Conservation (phyloP, 352 stramenopile genomes). For the Phytopythium litorale region DNA sequence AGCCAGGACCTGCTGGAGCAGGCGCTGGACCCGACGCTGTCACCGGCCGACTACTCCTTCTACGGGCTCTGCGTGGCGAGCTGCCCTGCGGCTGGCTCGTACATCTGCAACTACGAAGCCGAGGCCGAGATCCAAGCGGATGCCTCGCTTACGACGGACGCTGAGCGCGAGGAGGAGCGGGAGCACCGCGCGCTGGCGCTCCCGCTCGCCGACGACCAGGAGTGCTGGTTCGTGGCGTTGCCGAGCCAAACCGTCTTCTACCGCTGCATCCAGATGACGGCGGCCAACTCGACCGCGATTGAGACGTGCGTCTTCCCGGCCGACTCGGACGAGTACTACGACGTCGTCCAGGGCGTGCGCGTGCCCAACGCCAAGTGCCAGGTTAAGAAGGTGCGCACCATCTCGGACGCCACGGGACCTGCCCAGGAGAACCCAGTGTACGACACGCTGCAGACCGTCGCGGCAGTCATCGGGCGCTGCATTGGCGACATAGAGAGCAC, state of each 20-base stretch:
- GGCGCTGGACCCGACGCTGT: conserved; percentile 35
- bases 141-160: conserved; percentile 30
- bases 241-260: conserved; percentile 68
- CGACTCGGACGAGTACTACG: conserved; percentile 68
- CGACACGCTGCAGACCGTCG: conserved; percentile 51
- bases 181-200: conserved; percentile 33
- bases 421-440: conserved; percentile 76
- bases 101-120: conserved; percentile 77
- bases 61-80: conserved; percentile 64
- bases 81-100: conserved; percentile 43
- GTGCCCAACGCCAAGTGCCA: conserved; percentile 68
- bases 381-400: conserved; percentile 58
- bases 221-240: conserved; percentile 72
- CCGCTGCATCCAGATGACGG: conserved; percentile 68
- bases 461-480: conserved; percentile 43
- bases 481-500: conserved; percentile 71
- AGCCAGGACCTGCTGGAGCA: conserved; percentile 71
- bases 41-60: conserved; percentile 51
- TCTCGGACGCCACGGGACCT: conserved; percentile 44
- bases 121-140: conserved; percentile 48
- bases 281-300: conserved; percentile 52
- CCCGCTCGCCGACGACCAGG: conserved; percentile 18
- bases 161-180: conserved; percentile 36
- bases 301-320: conserved; percentile 70
- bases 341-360: conserved; percentile 39